A percentile compares a stretch with the other conserved stretches of the same genome.
These are phyloP conservation scores for Zoysia pacifica DNA, from an alignment of 176 grass and related monocot species.

Conservation along the genomic window DNA sequence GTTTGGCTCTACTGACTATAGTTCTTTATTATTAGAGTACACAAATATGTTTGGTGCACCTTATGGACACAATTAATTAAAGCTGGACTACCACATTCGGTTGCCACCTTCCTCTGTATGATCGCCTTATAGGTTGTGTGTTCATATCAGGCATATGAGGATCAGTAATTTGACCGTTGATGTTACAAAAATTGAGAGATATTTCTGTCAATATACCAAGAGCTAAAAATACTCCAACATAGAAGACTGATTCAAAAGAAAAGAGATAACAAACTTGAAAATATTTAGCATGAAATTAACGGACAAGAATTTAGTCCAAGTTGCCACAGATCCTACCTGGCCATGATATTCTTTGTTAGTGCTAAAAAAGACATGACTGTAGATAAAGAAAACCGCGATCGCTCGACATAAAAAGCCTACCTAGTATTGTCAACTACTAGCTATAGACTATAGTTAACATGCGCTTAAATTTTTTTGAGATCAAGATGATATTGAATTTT, in stretches of 20 bases:
- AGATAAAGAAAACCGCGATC: not conserved
- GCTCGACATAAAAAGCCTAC: not conserved
- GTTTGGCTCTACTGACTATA: no score
- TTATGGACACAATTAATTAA: not conserved
- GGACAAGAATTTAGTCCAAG: not conserved
- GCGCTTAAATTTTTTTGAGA: not conserved
- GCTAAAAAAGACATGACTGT: no score
- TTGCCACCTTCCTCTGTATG: not conserved
- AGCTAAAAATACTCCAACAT: not conserved
- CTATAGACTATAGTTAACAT: not conserved
- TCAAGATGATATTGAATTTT: not conserved
- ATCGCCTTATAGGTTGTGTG: not conserved
- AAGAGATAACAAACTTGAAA: not conserved
- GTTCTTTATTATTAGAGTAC: not conserved
- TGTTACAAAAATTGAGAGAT: not conserved
- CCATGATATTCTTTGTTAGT: slow-evolving; percentile 1
- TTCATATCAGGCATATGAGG: not conserved
- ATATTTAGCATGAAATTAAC: not conserved
- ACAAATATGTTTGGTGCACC: not conserved
- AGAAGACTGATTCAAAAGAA: not conserved
- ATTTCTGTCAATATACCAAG: not conserved
- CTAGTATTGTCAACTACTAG: no score
- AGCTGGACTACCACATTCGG: not conserved
- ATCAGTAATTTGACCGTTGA: not conserved
- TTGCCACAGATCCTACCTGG: not conserved